Evolutionary conservation across 495 filamentous ascomycete species (phyloP), one percentile per base, ranked within the genome.

Genomic region (Neurospora africana): DNA sequence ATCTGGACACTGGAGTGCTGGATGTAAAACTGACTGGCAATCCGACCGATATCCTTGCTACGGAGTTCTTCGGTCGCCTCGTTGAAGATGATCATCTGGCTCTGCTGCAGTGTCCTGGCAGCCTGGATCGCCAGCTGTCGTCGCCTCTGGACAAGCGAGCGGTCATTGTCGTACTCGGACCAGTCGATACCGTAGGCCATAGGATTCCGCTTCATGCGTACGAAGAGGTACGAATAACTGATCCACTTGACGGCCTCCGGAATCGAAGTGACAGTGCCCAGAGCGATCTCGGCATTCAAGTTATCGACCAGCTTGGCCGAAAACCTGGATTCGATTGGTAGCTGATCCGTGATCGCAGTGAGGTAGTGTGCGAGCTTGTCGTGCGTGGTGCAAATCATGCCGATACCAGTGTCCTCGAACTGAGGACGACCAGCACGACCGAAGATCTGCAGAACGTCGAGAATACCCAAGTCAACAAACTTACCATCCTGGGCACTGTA

Each of bases 81-180:
- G 76, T 98, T 96, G 84, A 95, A 98, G 53, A 98, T 96, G 75
- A 99, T 94, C 95, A 99, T 99, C 79, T 98, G 96, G 75, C 91
- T 96, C 76, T 93, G 86, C 74, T 95, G 93, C 39, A 99, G 84
- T 3, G 91, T 90, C 27, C 88, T 85, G 3, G 95, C 96, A 40
- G 95, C 96, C 73, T 95, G 88, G 69, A 97, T 92, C 71, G 96
- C 89, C 70, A 98, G 82, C 58, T 95, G 88, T 21, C 93, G 85
- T 73, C 95, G 87, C 76, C 94, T 87, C 76, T 92, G 89, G 5
- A 97, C 90, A 68, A 99, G 84, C 70, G 88, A 87, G 19, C 93
- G 94, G 77, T 99, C 95, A 76, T 97, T 91, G 27, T 87, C 84
- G 43, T 91, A 91, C 81, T 98, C 95, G n/a, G 91, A 84, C 90